Conservation (phyloP, 2,329 filamentous ascomycete species). For the Endocalyx cinctus region DNA sequence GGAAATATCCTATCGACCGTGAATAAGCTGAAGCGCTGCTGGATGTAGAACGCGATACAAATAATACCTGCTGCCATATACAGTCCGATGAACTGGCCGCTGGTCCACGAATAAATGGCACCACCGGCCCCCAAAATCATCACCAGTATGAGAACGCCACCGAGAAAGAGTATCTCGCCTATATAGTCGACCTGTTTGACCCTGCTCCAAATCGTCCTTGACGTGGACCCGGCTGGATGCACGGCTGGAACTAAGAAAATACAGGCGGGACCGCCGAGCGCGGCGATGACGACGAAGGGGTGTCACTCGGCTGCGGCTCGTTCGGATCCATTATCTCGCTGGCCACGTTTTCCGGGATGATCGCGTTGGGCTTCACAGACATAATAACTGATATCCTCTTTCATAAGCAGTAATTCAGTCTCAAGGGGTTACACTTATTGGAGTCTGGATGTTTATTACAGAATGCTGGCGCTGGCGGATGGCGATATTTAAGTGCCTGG, state of each 20-base stretch:
- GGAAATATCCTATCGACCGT: slow-evolving; percentile 9
- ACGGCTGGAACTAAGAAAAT: slow-evolving; percentile 1
- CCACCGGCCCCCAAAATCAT: slow-evolving; percentile 6
- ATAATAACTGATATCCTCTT: no score
- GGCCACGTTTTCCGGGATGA: no score
- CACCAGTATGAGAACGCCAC: slow-evolving; percentile 1
- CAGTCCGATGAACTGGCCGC: slow-evolving; percentile 3
- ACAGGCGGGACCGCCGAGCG: background rate
- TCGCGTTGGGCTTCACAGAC: no score
- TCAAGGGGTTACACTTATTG: no score
- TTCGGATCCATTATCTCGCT: no score
- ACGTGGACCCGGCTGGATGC: background rate
- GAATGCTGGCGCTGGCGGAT: no score
- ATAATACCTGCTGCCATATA: slow-evolving; percentile 2
- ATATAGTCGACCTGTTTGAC: slow-evolving; percentile 2
- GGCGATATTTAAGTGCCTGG: no score
- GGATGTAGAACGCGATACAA: slow-evolving; percentile 2
- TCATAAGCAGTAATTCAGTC: no score
- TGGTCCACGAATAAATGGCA: slow-evolving; percentile 4
- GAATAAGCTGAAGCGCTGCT: slow-evolving; percentile 8
- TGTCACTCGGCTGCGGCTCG: no score
- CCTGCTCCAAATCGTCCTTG: background rate
- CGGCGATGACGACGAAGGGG: slow-evolving; percentile 3
- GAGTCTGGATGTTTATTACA: no score
- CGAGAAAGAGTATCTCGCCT: slow-evolving; percentile 4